Evolutionary conservation across 306 rosid species (phyloP).

Genomic region (Cotoneaster glaucophyllus): DNA sequence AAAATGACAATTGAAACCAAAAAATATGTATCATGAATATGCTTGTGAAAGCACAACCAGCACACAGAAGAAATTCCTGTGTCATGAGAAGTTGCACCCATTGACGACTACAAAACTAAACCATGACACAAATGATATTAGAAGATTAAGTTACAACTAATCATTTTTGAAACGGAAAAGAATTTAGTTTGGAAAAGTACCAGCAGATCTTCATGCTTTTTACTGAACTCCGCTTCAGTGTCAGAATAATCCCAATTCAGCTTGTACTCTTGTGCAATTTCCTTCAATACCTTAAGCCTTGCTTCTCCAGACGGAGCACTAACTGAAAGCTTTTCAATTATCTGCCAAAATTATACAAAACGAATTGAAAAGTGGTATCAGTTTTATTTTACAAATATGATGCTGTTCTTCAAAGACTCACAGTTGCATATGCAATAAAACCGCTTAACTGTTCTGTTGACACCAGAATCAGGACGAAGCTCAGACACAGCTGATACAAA

Average conservation of each 20-base stretch:
- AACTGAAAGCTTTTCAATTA: slow-evolving; percentile 87
- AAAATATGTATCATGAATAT: not conserved
- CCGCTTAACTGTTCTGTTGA: slow-evolving; percentile 77
- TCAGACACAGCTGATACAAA: slow-evolving; percentile 66
- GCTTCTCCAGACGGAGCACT: slow-evolving; percentile 66
- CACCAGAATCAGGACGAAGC: slow-evolving; percentile 97
- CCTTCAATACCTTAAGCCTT: slow-evolving; percentile 82
- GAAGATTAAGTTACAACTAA: not conserved
- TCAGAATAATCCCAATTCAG: slow-evolving; percentile 79
- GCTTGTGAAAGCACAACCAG: not conserved
- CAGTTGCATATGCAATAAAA: slow-evolving; percentile 11
- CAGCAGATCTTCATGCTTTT: slow-evolving; percentile 93
- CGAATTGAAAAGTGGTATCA: slow-evolving; percentile 11
- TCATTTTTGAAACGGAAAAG: not conserved
- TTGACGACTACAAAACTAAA: not conserved
- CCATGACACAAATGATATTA: not conserved
- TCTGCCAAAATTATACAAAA: slow-evolving; percentile 40
- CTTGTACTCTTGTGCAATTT: slow-evolving; percentile 66
- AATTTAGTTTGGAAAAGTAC: slow-evolving; percentile 33
- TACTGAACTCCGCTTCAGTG: slow-evolving; percentile 72
- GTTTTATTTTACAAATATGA: not conserved
- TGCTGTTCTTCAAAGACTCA: slow-evolving; percentile 2
- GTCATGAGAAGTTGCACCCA: not conserved
- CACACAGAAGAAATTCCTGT: not conserved
- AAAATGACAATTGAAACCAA: not conserved